Base-by-base conservation (phyloP, 352 stramenopile species). In the Pythium brassicae region DNA sequence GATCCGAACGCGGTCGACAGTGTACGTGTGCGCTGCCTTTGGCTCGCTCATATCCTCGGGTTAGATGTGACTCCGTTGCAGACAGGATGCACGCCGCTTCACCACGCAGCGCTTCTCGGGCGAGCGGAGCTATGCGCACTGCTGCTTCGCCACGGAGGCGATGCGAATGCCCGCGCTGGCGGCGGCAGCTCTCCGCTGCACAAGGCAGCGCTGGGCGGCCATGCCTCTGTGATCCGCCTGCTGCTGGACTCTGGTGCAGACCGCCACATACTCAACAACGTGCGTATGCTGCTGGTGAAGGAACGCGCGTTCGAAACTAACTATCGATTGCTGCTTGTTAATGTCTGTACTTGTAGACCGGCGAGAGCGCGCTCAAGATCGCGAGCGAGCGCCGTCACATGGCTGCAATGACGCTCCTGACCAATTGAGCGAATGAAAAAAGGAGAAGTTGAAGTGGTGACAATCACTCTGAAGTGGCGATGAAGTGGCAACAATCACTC, bases 71-170 rank as follows among this genome's bases (percentile, higher is more conserved):
- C 42, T 27, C 20, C 4, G 4, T 11, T 9, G 10, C 9, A 79
- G 68, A 65, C 53, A 23, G 71, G 68, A 5, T 66, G 55, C 27
- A 65, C 57, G 17, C 35, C 63, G 14, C 51, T 80, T 9, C 65
- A 78, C 12, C 71, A 80, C 37, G 68, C 68, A 5, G 62, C 68
- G 19, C 61, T 80, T 15, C 66, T 80, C 37, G 71, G 69, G 5
- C 52, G 65, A 25, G 11, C 48, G 7, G 53, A 63, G 43, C 57
- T 72, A 5, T 77, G 66, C 47, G 51, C 63, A 2, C 20, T 80
- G 19, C 55, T 77, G 1, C 55, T 78, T 23, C 40, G 50, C 6
- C 34, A 43, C 19, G 66, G 63, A 20, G 63, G 60, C 20, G 55
- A 68, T 23, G 45, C 59, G 11, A 69, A 72, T 12, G 51, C 49